A percentile compares a stretch with the other conserved stretches of the same genome.
Evolutionary conservation across 2,329 filamentous ascomycete species (phyloP).

Genomic region (Beauveria asiatica): DNA sequence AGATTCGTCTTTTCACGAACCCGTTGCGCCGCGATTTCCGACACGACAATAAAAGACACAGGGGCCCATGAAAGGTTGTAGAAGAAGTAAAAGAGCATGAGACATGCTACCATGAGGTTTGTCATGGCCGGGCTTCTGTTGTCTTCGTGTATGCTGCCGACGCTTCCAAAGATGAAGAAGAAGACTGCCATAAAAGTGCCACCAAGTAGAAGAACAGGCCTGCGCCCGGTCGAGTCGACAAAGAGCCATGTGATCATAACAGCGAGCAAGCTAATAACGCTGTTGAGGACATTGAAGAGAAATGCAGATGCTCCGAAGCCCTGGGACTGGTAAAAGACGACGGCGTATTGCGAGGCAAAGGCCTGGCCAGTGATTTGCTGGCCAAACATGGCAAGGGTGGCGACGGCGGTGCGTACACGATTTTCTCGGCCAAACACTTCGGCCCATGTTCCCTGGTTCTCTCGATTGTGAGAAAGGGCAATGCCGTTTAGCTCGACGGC

Average conservation of each 20-base stretch:
- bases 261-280: constrained; percentile 12
- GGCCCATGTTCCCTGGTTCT: constrained; percentile 17
- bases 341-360: constrained; percentile 21
- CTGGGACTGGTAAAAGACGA: constrained; percentile 23
- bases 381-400: constrained; percentile 22
- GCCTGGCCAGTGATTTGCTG: constrained; percentile 27
- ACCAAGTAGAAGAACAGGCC: constrained; percentile 19
- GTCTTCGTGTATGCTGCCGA: constrained; percentile 11
- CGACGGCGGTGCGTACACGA: constrained; percentile 17
- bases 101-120: constrained; percentile 17
- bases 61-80: constrained; percentile 22
- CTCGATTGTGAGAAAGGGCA: constrained; percentile 13
- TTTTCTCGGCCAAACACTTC: constrained; percentile 19
- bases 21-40: constrained; percentile 17
- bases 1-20: constrained; percentile 25
- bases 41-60: constrained; percentile 21
- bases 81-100: constrained; percentile 19
- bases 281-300: constrained; percentile 18
- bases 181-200: constrained; percentile 18
- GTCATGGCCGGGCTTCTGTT: constrained; percentile 4
- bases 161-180: constrained; percentile 17
- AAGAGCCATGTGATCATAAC: constrained; percentile 18
- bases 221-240: constrained; percentile 19
- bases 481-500: constrained; percentile 18
- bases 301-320: constrained; percentile 19